phyloP scores from a whole-genome alignment of 2,329 filamentous ascomycete species.

The Juglanconis juglandina region DNA sequence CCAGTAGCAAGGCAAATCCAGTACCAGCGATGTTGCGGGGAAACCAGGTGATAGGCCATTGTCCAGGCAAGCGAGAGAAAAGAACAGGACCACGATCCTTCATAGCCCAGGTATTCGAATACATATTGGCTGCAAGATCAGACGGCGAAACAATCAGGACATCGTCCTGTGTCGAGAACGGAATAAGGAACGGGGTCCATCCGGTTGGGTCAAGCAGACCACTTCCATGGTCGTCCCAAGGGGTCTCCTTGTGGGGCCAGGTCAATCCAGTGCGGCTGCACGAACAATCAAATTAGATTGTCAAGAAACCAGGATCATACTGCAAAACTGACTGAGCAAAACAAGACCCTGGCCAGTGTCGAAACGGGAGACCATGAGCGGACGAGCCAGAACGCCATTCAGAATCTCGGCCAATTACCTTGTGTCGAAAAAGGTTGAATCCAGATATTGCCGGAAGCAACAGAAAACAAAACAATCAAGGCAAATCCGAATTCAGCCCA shows the following conservation, averaged over 20 bases:
- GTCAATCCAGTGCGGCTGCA: slow-evolving; percentile 13
- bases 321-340: background rate
- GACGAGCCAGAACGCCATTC: background rate
- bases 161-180: background rate
- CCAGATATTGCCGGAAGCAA: background rate
- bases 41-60: no score
- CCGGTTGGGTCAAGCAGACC: background rate
- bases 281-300: slow-evolving; percentile 17
- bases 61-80: no score
- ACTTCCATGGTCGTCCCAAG: background rate
- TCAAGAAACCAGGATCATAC: background rate
- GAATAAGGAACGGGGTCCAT: background rate
- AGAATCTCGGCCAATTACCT: background rate
- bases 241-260: background rate
- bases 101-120: no score
- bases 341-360: background rate
- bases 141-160: background rate
- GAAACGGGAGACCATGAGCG: background rate
- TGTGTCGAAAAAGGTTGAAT: background rate
- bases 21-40: no score
- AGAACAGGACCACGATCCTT: no score
- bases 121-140: background rate
- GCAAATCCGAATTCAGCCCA: background rate
- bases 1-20: no score
- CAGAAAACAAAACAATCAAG: background rate